Evolutionary conservation across 106 monocot species (phyloP), one percentile per base, ranked within the genome.

Genomic region (Iris macrosiphon): DNA sequence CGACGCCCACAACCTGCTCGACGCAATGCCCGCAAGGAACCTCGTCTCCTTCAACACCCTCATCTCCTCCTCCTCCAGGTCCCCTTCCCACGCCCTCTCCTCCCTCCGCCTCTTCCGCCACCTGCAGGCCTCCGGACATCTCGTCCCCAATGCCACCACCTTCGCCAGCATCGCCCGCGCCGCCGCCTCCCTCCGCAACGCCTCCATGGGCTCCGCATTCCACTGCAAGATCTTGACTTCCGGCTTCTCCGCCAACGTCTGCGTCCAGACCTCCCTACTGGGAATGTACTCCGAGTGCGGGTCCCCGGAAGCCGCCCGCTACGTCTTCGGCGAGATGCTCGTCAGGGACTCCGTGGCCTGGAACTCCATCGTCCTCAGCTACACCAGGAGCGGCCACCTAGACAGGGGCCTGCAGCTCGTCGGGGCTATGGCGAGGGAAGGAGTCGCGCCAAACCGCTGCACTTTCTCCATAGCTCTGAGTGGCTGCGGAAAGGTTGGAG

Each of bases 41-140:
- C 30, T 70, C 26, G 66, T 88, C 20, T 84, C 93, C 8, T 93
- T 75, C 75, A 88, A 88, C 39, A 60, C 84, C 29, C 25, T 79
- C 49, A 84, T 93, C 61, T 74, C 93, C 9, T 71, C 80, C 10
- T 79, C 45, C 63, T 80, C 75, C 12, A 66, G 60, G 29, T 28
- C 46, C 10, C 55, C 58, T 2, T n/a, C 11, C 24, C 35, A 67
- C 17, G 68, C 67, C 17, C 6, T 20, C 1, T 19, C 5, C 16
- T 69, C 80, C 4, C 14, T 93, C 10, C 35, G 19, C 10, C 49
- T 93, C 7, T 75, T 84, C 38, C 49, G 38, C 1, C 32, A 72
- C 6, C 61, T 88, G 72, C 4, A 5, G 15, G n/a, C n/a, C 2
- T 9, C 15, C 30, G 80, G 70, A 14, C n/a, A n/a, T n/a, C 25